These are phyloP conservation scores for Delphinella strobiligena DNA, from an alignment of 2,329 filamentous ascomycete species.

Conservation along the genomic window DNA sequence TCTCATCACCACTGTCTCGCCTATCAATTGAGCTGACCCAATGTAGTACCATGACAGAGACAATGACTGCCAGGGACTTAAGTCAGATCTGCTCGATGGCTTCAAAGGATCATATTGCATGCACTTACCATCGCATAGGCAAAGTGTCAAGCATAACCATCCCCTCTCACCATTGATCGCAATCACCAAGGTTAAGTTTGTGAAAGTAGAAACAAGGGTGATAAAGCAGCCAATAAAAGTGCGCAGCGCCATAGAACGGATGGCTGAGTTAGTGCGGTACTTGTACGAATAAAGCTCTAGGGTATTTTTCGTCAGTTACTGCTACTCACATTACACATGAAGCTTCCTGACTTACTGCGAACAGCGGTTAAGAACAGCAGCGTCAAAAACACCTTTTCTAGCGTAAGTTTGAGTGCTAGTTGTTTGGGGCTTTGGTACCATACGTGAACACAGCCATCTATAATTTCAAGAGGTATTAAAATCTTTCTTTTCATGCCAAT, in stretches of 20 bases:
- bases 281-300: constrained; percentile 45
- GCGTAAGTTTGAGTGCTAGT: neutral
- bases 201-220: constrained; percentile 46
- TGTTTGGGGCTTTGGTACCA: constrained; percentile 3
- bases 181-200: constrained; percentile 1
- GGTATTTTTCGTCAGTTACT: neutral
- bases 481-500: constrained; percentile 49
- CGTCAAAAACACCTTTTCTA: constrained; percentile 43
- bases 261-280: constrained; percentile 30
- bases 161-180: constrained; percentile 4
- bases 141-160: constrained; percentile 4
- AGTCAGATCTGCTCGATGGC: neutral
- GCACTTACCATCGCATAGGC: constrained; percentile 1
- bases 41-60: neutral
- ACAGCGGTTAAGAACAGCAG: constrained; percentile 51
- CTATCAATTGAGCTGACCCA: neutral
- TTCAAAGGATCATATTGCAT: neutral
- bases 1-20: neutral
- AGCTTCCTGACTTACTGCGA: constrained; percentile 40
- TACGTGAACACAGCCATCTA: constrained; percentile 49
- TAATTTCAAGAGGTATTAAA: constrained; percentile 49
- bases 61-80: neutral
- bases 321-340: no score
- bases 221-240: constrained; percentile 48
- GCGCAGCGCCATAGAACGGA: constrained; percentile 43